phyloP scores from a whole-genome alignment of 441 rosid genomes.

The Populus hybrid region DNA sequence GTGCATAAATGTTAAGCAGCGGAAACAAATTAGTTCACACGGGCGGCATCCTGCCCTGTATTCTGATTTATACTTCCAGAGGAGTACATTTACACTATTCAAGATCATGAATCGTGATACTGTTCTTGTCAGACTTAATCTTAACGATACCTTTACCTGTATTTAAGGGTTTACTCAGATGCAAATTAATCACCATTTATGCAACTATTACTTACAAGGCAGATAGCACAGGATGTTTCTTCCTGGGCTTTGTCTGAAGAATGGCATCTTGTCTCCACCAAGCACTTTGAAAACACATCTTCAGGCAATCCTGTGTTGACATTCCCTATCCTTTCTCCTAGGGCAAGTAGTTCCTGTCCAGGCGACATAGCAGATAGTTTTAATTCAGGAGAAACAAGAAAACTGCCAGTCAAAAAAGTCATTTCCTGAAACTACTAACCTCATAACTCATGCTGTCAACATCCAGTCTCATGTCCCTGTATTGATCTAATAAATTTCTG shows the following conservation, averaged over 20 bases:
- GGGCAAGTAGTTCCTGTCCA: conserved; percentile 71
- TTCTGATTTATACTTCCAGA: neutral
- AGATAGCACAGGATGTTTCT: conserved; percentile 54
- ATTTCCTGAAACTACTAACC: conserved; percentile 32
- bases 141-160: neutral
- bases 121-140: neutral
- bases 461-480: conserved; percentile 82
- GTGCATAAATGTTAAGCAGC: neutral
- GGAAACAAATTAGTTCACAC: neutral
- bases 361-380: neutral
- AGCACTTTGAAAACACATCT: conserved; percentile 43
- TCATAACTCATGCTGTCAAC: conserved; percentile 77
- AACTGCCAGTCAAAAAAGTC: neutral
- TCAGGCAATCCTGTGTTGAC: conserved; percentile 74
- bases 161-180: neutral
- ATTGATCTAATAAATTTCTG: conserved; percentile 54
- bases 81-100: neutral
- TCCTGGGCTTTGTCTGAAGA: conserved; percentile 40
- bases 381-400: neutral
- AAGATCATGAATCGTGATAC: neutral
- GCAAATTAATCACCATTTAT: neutral
- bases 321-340: conserved; percentile 80
- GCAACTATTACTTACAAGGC: conserved; percentile 56
- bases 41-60: neutral
- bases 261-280: conserved; percentile 38